phyloP scores from a whole-genome alignment of 225 moss, liverwort and hornwort genomes.

The Straminergon stramineum region DNA sequence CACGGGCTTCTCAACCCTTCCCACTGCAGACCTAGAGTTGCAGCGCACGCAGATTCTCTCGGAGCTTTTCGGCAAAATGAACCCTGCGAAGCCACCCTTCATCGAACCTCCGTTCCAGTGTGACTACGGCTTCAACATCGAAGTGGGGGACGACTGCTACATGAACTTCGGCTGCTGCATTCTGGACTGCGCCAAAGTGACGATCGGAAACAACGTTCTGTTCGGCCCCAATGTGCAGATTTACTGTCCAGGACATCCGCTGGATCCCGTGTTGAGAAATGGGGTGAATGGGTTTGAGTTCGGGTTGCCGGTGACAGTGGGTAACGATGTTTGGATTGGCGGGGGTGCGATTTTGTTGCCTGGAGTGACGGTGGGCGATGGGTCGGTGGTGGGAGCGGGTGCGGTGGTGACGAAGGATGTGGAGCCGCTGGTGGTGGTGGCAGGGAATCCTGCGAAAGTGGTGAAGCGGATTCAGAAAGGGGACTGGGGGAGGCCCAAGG shows the following conservation, averaged over 20 bases:
- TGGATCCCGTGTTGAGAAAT: conserved; percentile 47
- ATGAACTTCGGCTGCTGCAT: conserved; percentile 77
- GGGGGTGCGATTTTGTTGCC: conserved; percentile 68
- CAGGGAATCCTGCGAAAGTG: conserved; percentile 74
- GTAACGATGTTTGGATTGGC: conserved; percentile 80
- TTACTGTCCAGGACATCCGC: conserved; percentile 70
- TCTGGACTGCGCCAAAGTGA: conserved; percentile 64
- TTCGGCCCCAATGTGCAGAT: conserved; percentile 80
- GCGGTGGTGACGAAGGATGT: conserved; percentile 71
- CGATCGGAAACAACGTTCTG: conserved; percentile 55
- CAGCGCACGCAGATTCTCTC: conserved; percentile 12
- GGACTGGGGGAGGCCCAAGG: conserved; percentile 2
- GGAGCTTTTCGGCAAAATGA: conserved; percentile 17
- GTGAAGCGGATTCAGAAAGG: conserved; percentile 38
- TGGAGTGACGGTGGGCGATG: conserved; percentile 68
- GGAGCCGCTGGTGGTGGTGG: conserved; percentile 49
- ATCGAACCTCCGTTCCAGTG: conserved; percentile 71
- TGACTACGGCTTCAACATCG: conserved; percentile 74
- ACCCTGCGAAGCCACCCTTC: conserved; percentile 22
- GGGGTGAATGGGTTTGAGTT: conserved; percentile 39
- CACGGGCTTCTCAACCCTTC: conserved; percentile 9
- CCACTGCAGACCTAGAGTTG: conserved; percentile 16
- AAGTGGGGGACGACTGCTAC: conserved; percentile 39
- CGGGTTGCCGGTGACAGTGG: conserved; percentile 34
- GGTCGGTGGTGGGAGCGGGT: conserved; percentile 71